Base-by-base conservation (phyloP, 2,329 filamentous ascomycete species). In the Aspergillus candidus region DNA sequence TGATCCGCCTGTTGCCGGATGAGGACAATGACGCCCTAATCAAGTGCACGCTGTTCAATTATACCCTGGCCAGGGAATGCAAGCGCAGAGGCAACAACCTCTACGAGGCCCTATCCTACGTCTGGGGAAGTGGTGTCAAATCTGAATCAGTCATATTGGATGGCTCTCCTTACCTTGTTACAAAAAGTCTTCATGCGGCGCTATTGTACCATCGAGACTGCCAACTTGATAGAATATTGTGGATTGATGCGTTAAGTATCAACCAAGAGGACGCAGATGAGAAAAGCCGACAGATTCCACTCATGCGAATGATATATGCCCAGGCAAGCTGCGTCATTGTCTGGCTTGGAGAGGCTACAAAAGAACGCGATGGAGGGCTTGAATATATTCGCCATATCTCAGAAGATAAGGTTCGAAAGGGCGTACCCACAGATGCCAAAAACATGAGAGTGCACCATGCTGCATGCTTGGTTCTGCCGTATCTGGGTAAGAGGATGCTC, bases 191-290 rank as follows among this genome's bases (percentile, higher is more conserved):
- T 13, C 15, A 45, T 14, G 10, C 38, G 6, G 43, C 33, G 6
- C 22, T 45, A 4, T 12, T 32, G 22, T 13, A 17, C 13, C 33
- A 41, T 6, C 43, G 33, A 36, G 30, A 38, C 12, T 4, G 13
- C 10, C 27, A 37, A 13, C 27, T 45, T 4, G 15, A 33, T 11
- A 8, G 38, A 11, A 30, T 18, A 10, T 12, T 53, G 11, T 57
- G 55, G 54, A 32, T 50, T 4, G 52, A 57, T 34, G 47, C 54
- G 11, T n/a, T 56, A 4, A 54, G 56, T 38, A 57, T 59, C 4
- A 47, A 55, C 27, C 56, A 59, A 37, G 18, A 38, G 29, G 46
- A 56, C 38, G 33, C 36, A 11, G 27, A 40, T 2, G 56, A 59
- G 38, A 58, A 54, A 36, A 37, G 14, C 29, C 12, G 40, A 2